Conservation (phyloP, 805 yeast genomes). For the Pichia pseudocactophila region DNA sequence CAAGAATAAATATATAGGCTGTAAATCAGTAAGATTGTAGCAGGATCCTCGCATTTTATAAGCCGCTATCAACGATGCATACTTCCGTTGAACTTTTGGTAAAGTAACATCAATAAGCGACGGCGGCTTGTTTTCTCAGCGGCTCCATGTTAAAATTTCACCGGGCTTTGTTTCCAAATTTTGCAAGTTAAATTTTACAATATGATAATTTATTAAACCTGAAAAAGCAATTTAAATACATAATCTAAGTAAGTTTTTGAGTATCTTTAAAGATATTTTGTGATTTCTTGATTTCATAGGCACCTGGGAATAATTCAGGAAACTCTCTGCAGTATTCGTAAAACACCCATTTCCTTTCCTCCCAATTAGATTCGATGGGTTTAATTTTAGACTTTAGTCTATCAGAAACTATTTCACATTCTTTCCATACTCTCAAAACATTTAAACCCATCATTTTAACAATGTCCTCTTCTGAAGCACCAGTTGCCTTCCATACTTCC, state of each 20-base stretch:
- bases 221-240: no score
- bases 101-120: no score
- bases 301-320: constrained; percentile 31
- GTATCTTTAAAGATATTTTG: constrained; percentile 11
- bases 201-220: no score
- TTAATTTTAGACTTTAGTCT: constrained; percentile 14
- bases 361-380: constrained; percentile 34
- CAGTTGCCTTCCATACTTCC: constrained; percentile 21
- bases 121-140: no score
- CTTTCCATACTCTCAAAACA: constrained; percentile 39
- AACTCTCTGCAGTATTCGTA: constrained; percentile 25
- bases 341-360: constrained; percentile 34
- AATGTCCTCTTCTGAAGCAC: constrained; percentile 39
- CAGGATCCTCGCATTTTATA: no score
- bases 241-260: constrained; percentile 5
- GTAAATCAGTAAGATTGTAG: no score
- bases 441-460: constrained; percentile 37
- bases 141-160: no score
- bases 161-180: no score
- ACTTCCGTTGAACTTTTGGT: no score
- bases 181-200: no score
- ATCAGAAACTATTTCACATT: constrained; percentile 27
- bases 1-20: no score
- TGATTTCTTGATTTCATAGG: constrained; percentile 7
- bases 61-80: no score